Evolutionary conservation across 2,329 filamentous ascomycete genomes (phyloP).

Genomic region (Trichoderma polysporum): DNA sequence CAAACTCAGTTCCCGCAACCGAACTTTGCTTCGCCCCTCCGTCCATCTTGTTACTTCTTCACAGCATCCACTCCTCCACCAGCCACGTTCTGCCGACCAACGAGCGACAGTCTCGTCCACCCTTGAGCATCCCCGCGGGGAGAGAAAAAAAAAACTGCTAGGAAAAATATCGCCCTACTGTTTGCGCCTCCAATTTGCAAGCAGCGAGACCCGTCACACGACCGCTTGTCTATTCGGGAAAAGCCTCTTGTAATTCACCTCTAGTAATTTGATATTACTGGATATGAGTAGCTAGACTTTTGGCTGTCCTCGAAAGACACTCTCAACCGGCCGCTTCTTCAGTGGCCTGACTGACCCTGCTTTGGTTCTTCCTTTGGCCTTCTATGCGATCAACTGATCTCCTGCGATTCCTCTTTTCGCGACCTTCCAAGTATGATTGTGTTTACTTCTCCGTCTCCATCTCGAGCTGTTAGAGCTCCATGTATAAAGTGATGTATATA

Average conservation of each 20-base stretch:
- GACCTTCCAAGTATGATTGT: slow-evolving; percentile 79
- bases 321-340: slow-evolving; percentile 20
- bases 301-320: slow-evolving; percentile 29
- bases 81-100: neutral
- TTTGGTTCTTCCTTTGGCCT: slow-evolving; percentile 39
- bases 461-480: neutral
- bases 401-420: slow-evolving; percentile 82
- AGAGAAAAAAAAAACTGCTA: neutral
- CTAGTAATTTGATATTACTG: neutral
- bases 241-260: slow-evolving; percentile 15
- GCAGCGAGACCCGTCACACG: neutral
- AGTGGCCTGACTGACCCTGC: slow-evolving; percentile 16
- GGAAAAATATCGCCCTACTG: slow-evolving; percentile 9
- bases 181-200: neutral
- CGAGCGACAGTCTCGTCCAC: neutral
- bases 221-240: neutral
- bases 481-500: no score
- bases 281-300: slow-evolving; percentile 26
- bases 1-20: slow-evolving; percentile 5
- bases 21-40: neutral
- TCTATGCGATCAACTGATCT: slow-evolving; percentile 92
- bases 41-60: neutral
- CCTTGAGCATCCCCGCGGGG: neutral
- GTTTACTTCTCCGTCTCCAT: neutral
- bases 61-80: neutral